Evolutionary conservation across 768 basidiomycete genomes (phyloP).

Genomic region (Lyophyllum semitale): DNA sequence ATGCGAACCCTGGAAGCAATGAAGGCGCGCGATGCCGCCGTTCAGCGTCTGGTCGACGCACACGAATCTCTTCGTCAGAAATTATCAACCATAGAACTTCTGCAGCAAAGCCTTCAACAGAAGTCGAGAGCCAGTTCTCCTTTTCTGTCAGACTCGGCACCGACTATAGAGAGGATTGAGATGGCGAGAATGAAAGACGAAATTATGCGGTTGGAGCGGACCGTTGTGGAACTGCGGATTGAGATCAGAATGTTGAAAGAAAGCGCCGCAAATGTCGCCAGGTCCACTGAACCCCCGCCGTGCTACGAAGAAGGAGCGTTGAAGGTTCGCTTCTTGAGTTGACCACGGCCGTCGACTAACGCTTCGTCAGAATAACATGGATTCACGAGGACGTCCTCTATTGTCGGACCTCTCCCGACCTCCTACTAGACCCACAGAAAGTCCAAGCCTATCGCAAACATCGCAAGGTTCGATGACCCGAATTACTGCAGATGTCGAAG

Average conservation of each 20-base stretch:
- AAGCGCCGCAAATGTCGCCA: slow-evolving; percentile 19
- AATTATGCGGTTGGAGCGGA: slow-evolving; percentile 36
- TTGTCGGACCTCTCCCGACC: slow-evolving; percentile 1
- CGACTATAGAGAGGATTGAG: slow-evolving; percentile 22
- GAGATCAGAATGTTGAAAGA: slow-evolving; percentile 34
- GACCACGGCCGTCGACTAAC: background rate
- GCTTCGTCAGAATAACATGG: slow-evolving; percentile 1
- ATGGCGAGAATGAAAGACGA: slow-evolving; percentile 35
- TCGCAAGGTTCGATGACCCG: slow-evolving; percentile 1
- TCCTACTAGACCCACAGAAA: slow-evolving; percentile 3
- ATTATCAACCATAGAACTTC: slow-evolving; percentile 45
- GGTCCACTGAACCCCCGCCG: slow-evolving; percentile 37
- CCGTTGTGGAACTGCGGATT: slow-evolving; percentile 38
- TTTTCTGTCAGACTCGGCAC: background rate
- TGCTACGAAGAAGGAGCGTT: slow-evolving; percentile 34
- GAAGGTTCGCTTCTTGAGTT: slow-evolving; percentile 25
- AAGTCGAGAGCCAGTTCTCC: slow-evolving; percentile 11
- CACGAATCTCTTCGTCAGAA: slow-evolving; percentile 66
- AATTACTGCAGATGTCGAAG: background rate
- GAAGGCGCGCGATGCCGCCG: slow-evolving; percentile 62
- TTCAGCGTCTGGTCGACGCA: slow-evolving; percentile 59
- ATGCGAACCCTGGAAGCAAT: slow-evolving; percentile 57
- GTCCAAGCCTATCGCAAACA: slow-evolving; percentile 3
- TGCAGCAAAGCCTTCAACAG: slow-evolving; percentile 36
- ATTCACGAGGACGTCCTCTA: background rate